A percentile compares a stretch with the other conserved stretches of the same genome.
Evolutionary conservation across 495 filamentous ascomycete species (phyloP).

Genomic region (Penicillium roqueforti): DNA sequence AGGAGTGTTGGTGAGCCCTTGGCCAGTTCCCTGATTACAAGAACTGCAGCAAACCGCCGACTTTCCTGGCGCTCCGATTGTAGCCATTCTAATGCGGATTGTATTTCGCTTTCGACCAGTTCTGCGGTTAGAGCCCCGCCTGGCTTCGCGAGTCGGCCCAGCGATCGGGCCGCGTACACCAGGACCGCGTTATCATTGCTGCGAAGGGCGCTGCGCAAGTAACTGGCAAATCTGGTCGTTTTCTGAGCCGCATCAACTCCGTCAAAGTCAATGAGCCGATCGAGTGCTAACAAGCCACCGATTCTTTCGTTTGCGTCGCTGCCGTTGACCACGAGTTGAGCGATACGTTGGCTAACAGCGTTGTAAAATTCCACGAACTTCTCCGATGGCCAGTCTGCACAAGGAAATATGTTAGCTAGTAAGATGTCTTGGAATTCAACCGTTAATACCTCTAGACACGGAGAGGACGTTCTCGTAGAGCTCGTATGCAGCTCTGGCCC

Average conservation of each 20-base stretch:
- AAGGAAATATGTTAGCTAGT: conserved; percentile 7
- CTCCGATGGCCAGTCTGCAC: conserved; percentile 67
- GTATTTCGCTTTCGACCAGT: conserved; percentile 93
- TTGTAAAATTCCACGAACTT: conserved; percentile 78
- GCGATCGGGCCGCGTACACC: conserved; percentile 76
- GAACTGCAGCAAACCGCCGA: conserved; percentile 82
- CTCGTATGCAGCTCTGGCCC: conserved; percentile 49
- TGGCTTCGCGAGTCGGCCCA: conserved; percentile 85
- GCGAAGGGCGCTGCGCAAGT: conserved; percentile 79
- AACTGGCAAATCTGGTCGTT: conserved; percentile 86
- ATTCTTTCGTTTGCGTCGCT: conserved; percentile 82
- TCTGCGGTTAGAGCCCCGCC: conserved; percentile 94
- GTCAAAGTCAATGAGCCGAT: conserved; percentile 89
- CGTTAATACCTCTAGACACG: conserved; percentile 44
- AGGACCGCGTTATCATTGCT: conserved; percentile 86
- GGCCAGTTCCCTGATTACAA: conserved; percentile 84
- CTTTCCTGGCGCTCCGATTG: conserved; percentile 93
- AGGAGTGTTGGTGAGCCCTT: conserved; percentile 88
- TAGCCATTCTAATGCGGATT: conserved; percentile 90
- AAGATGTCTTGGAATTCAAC: not conserved
- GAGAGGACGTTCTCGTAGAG: conserved; percentile 48
- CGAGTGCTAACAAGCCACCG: conserved; percentile 87
- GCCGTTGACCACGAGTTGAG: conserved; percentile 68
- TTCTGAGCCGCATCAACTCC: conserved; percentile 92
- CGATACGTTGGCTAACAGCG: conserved; percentile 70